These are phyloP conservation scores for Eucalyptus microcorys DNA, from an alignment of 345 rosid species.

Conservation along the genomic window DNA sequence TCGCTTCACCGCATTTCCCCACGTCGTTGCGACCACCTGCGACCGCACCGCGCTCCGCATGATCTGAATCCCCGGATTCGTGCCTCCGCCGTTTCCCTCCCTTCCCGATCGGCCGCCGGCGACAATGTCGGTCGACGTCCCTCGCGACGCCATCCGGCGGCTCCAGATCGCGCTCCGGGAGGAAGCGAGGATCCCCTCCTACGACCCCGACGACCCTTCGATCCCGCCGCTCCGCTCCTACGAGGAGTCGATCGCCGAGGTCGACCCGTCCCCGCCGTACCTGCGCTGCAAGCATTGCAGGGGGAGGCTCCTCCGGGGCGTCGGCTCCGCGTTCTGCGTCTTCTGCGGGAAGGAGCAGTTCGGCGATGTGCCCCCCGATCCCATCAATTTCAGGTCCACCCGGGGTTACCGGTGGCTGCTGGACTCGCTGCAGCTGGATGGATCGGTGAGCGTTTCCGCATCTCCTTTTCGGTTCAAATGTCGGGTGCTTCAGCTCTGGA, in stretches of 20 bases:
- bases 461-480: not conserved
- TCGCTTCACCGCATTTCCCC: not conserved
- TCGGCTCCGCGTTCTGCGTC: slow-evolving; percentile 52
- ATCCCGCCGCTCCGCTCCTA: slow-evolving; percentile 23
- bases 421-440: slow-evolving; percentile 51
- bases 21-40: not conserved
- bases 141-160: slow-evolving; percentile 37
- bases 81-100: not conserved
- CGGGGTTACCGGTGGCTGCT: slow-evolving; percentile 60
- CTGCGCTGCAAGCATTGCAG: slow-evolving; percentile 67
- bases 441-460: slow-evolving; percentile 36
- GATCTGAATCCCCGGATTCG: not conserved
- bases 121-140: slow-evolving; percentile 49
- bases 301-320: slow-evolving; percentile 51
- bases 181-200: slow-evolving; percentile 41
- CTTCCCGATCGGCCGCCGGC: not conserved
- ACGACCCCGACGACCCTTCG: slow-evolving; percentile 30
- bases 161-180: slow-evolving; percentile 55
- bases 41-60: not conserved
- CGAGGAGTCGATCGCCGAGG: slow-evolving; percentile 28
- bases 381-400: slow-evolving; percentile 56
- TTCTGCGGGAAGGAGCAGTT: slow-evolving; percentile 56
- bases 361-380: slow-evolving; percentile 35
- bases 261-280: slow-evolving; percentile 49
- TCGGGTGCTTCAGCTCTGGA: not conserved